Percentiles rank a stretch among this genome's conserved stretches.
Evolutionary conservation across 768 basidiomycete species (phyloP).

Genomic region (Exsudoporus frostii): DNA sequence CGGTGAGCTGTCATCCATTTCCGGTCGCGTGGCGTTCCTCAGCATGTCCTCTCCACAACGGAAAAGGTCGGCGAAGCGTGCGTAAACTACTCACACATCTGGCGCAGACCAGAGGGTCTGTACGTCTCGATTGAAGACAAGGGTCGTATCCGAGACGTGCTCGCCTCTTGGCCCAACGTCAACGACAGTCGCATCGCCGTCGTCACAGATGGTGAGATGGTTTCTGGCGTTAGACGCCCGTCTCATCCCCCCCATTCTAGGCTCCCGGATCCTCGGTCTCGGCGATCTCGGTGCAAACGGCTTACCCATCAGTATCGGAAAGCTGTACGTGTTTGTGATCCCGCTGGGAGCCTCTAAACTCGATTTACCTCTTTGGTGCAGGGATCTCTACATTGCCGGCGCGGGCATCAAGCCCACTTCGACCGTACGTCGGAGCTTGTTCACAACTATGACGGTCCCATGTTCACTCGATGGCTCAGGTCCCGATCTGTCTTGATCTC

Average conservation of each 20-base stretch:
- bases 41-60: constrained; percentile 9
- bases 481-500: constrained; percentile 71
- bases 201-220: constrained; percentile 62
- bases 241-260: constrained; percentile 19
- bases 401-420: constrained; percentile 59
- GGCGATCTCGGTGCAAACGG: constrained; percentile 43
- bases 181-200: constrained; percentile 60
- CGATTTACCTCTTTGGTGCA: constrained; percentile 11
- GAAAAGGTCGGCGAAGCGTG: constrained; percentile 66
- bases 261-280: constrained; percentile 72
- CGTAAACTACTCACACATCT: constrained; percentile 66
- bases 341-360: not conserved
- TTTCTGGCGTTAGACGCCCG: not conserved
- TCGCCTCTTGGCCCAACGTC: constrained; percentile 48
- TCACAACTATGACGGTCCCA: not conserved
- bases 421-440: constrained; percentile 30
- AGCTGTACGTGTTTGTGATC: constrained; percentile 45
- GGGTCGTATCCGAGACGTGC: constrained; percentile 56
- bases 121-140: constrained; percentile 66
- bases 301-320: constrained; percentile 63
- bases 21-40: constrained; percentile 10
- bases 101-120: constrained; percentile 58
- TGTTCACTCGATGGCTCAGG: constrained; percentile 19
- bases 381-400: constrained; percentile 67
- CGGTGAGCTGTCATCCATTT: constrained; percentile 36